phyloP scores from a whole-genome alignment of 805 yeast genomes.

The Candida pseudofarinosa region DNA sequence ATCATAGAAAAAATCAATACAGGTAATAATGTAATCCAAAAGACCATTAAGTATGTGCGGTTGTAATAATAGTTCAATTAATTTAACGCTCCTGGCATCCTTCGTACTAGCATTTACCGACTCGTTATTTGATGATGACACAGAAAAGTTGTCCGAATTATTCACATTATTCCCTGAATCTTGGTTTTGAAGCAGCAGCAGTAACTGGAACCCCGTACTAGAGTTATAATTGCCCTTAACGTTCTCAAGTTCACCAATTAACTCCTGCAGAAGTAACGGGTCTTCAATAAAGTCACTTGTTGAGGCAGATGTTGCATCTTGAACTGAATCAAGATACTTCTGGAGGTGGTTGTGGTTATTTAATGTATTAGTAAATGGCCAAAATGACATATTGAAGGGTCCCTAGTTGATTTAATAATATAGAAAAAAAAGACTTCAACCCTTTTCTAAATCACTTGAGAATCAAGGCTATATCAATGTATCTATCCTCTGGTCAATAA shows the following conservation, averaged over 20 bases:
- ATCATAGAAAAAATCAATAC: conserved; percentile 43
- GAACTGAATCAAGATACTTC: conserved; percentile 35
- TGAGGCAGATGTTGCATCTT: conserved; percentile 27
- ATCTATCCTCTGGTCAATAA: background rate
- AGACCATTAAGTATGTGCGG: conserved; percentile 69
- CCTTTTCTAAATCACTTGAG: background rate
- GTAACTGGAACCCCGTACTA: conserved; percentile 23
- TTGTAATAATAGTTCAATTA: conserved; percentile 75
- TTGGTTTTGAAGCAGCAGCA: conserved; percentile 18
- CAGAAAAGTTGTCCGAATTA: conserved; percentile 28
- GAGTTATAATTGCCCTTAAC: conserved; percentile 33
- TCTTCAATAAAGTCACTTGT: conserved; percentile 33
- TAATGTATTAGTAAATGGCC: conserved; percentile 41
- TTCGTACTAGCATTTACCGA: conserved; percentile 17
- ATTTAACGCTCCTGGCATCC: conserved; percentile 43
- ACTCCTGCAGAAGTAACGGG: conserved; percentile 31
- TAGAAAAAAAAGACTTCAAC: background rate
- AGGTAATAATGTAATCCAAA: conserved; percentile 58
- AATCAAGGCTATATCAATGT: background rate
- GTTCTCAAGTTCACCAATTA: conserved; percentile 33
- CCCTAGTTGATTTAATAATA: background rate
- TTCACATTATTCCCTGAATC: conserved; percentile 4
- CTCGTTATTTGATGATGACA: conserved; percentile 33
- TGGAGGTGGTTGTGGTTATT: conserved; percentile 36
- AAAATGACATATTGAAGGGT: conserved; percentile 33